Evolutionary conservation across 176 grass and related monocot species (phyloP).

Genomic region (Bothriochloa decipiens): DNA sequence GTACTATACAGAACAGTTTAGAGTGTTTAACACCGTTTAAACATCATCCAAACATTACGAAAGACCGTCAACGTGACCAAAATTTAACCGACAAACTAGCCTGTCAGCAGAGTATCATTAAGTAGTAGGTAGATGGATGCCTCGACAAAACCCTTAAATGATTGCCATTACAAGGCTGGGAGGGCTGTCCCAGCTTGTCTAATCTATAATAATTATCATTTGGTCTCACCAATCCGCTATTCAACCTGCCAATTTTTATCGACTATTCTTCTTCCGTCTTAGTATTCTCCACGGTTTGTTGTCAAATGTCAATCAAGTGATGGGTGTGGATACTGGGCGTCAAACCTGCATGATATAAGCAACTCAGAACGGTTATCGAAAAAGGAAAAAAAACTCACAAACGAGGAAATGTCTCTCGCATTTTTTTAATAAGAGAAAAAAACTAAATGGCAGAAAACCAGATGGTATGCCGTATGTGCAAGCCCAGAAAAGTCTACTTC

Average conservation of each 20-base stretch:
- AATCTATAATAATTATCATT: background rate
- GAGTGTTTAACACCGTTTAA: no score
- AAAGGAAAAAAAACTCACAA: no score
- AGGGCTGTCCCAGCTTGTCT: background rate
- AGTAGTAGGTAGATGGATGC: background rate
- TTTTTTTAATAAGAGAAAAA: background rate
- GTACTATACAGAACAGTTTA: no score
- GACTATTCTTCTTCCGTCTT: background rate
- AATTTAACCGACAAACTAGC: background rate
- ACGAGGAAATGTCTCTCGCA: background rate
- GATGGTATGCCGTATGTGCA: background rate
- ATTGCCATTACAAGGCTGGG: background rate
- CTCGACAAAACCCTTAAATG: background rate
- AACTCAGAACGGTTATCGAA: background rate
- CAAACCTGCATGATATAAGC: background rate
- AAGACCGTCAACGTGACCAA: no score
- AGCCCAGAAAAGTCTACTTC: background rate
- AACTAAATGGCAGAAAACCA: background rate
- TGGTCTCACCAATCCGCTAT: background rate
- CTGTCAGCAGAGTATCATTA: background rate
- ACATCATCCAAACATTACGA: no score
- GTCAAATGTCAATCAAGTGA: slow-evolving; percentile 6
- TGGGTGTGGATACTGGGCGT: background rate
- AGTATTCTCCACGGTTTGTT: background rate
- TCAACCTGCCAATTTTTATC: background rate